phyloP scores from a whole-genome alignment of 2,329 filamentous ascomycete species.

The Fusarium pseudocircinatum region DNA sequence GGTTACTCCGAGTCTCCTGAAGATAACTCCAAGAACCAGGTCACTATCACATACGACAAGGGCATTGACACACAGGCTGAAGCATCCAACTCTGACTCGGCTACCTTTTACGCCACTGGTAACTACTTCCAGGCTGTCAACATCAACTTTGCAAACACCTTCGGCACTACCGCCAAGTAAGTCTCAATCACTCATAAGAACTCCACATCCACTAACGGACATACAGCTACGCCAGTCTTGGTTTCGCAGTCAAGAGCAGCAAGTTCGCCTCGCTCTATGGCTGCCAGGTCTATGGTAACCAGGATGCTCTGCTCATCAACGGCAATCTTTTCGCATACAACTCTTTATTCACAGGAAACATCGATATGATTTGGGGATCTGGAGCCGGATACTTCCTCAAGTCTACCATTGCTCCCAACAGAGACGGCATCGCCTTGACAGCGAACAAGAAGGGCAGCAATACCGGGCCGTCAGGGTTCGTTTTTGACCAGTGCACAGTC shows the following conservation, averaged over 20 bases:
- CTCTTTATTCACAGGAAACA: slow-evolving; percentile 54
- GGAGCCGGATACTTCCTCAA: slow-evolving; percentile 56
- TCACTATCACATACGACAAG: slow-evolving; percentile 35
- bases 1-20: slow-evolving; percentile 42
- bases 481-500: slow-evolving; percentile 48
- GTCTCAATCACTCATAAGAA: neutral
- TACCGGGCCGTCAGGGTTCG: slow-evolving; percentile 49
- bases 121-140: slow-evolving; percentile 41
- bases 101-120: slow-evolving; percentile 38
- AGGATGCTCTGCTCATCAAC: slow-evolving; percentile 60
- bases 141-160: slow-evolving; percentile 40
- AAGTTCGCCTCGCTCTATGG: slow-evolving; percentile 51
- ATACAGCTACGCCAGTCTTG: slow-evolving; percentile 54
- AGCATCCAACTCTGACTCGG: slow-evolving; percentile 39
- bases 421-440: slow-evolving; percentile 44
- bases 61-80: slow-evolving; percentile 37
- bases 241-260: slow-evolving; percentile 55
- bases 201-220: neutral
- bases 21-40: slow-evolving; percentile 36
- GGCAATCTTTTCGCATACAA: slow-evolving; percentile 58
- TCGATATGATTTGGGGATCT: slow-evolving; percentile 57
- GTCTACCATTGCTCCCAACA: slow-evolving; percentile 45
- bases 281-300: slow-evolving; percentile 57
- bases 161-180: slow-evolving; percentile 33
- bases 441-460: slow-evolving; percentile 52